Evolutionary conservation across 2,329 filamentous ascomycete species (phyloP).

Genomic region (Fonsecaea pugnacius): DNA sequence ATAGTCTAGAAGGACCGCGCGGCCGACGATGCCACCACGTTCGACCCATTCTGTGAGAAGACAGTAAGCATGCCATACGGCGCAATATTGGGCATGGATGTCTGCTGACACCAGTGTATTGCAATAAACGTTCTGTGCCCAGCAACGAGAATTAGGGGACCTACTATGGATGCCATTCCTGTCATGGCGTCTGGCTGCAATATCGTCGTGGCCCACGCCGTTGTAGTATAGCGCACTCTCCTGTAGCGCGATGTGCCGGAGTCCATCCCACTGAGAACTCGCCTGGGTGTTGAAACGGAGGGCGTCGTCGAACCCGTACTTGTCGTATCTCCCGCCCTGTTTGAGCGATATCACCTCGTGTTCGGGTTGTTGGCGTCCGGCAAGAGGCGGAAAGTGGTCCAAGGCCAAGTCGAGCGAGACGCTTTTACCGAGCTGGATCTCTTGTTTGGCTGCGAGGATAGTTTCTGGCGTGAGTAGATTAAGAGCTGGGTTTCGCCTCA

Average conservation of each 20-base stretch:
- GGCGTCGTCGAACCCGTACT: slow-evolving; percentile 15
- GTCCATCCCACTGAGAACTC: slow-evolving; percentile 17
- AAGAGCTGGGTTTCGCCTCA: slow-evolving; percentile 40
- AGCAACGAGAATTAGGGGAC: neutral
- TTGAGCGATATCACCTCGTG: slow-evolving; percentile 33
- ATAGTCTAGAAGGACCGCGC: slow-evolving; percentile 53
- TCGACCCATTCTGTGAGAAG: slow-evolving; percentile 43
- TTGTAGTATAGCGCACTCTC: slow-evolving; percentile 1
- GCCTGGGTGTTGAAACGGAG: slow-evolving; percentile 24
- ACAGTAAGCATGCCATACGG: too few species aligned
- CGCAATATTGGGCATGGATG: too few species aligned
- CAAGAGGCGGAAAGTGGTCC: slow-evolving; percentile 43
- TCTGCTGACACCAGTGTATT: too few species aligned
- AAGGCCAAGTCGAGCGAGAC: slow-evolving; percentile 41
- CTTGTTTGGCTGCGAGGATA: slow-evolving; percentile 46
- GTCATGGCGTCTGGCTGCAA: neutral
- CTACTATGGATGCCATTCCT: slow-evolving; percentile 11
- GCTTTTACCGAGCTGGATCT: slow-evolving; percentile 46
- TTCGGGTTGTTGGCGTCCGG: slow-evolving; percentile 34
- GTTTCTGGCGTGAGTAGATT: slow-evolving; percentile 57
- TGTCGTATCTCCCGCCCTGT: neutral
- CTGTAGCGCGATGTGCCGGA: neutral
- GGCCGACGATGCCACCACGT: slow-evolving; percentile 49
- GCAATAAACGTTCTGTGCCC: too few species aligned
- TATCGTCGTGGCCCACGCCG: neutral